Conservation (phyloP, 73 alveolate genomes). For the Diophrys appendiculata region DNA sequence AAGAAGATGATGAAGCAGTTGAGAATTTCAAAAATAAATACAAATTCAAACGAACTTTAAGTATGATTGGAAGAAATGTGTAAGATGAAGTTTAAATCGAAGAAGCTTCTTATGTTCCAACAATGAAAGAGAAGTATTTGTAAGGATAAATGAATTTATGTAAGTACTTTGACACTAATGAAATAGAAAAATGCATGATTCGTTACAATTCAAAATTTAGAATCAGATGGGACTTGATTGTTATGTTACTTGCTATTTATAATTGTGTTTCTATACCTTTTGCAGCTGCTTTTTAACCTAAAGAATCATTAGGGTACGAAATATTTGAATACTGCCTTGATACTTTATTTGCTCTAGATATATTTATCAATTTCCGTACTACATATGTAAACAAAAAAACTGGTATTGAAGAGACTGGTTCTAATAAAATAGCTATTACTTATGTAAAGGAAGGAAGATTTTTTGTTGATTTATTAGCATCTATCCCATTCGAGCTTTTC, state of each 20-base stretch:
- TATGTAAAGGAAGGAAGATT: slow-evolving; percentile 46
- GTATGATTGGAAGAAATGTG: background rate
- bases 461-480: slow-evolving; percentile 55
- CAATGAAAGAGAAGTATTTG: slow-evolving; percentile 61
- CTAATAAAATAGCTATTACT: slow-evolving; percentile 21
- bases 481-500: slow-evolving; percentile 56
- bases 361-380: slow-evolving; percentile 56
- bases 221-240: slow-evolving; percentile 67
- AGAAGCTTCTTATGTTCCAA: slow-evolving; percentile 39
- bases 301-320: background rate
- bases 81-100: slow-evolving; percentile 39
- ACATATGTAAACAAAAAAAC: slow-evolving; percentile 55
- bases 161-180: slow-evolving; percentile 5
- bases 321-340: slow-evolving; percentile 37
- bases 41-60: background rate
- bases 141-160: slow-evolving; percentile 28
- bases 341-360: slow-evolving; percentile 42
- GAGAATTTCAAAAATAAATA: background rate
- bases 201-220: slow-evolving; percentile 51
- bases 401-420: slow-evolving; percentile 55
- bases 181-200: slow-evolving; percentile 24
- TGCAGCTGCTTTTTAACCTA: slow-evolving; percentile 62
- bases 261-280: slow-evolving; percentile 64
- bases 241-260: slow-evolving; percentile 63
- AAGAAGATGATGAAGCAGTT: slow-evolving; percentile 1